Base-by-base conservation (phyloP, 306 rosid genomes). In the Nissolia schottii region DNA sequence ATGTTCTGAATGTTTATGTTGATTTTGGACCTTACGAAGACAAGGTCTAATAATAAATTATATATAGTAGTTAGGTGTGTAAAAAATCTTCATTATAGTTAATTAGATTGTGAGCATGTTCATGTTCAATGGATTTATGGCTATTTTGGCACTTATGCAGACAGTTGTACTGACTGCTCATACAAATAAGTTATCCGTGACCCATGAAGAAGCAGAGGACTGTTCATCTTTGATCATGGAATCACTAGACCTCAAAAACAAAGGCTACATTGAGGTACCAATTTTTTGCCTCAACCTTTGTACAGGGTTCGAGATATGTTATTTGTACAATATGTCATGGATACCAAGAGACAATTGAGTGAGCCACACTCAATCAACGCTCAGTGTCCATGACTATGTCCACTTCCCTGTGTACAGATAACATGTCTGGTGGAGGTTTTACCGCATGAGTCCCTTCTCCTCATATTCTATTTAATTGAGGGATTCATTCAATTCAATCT, bases 201-300 rank as follows among this genome's bases (percentile, higher is more conserved):
- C 86, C 50, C 92, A 71, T 32, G 96, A 90, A 79, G 98, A 92
- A 83, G 91, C 91, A 82, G 90, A 85, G 57, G 74, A 82, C 62
- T 88, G 71, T 82, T 90, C 98, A 45, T 77, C 88, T 43, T 78
- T 82, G 67, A 82, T 90, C 69, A 86, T 92, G 90, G 85, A 92
- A 79, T 60, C 71, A 22, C 82, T 88, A 6, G 96, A 92, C 85
- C 81, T 53, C 25, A 86, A 86, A 82, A 86, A 84, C 48, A 77
- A 72, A 71, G 92, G 93, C 71, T 90, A 82, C 64, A 77, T 92
- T 76, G 88, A 90, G 96, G 98, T 90, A 77, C 25, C 67, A 8
- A 76, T 32, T 55, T n/a, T 64, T 58, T 48, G 67, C 46, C 57
- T 53, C 70, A 63, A 53, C 43, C 74, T 15, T 35, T 4, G 8